Evolutionary conservation across 495 filamentous ascomycete species (phyloP), one percentile per base, ranked within the genome.

Genomic region (Tuber calosporum): DNA sequence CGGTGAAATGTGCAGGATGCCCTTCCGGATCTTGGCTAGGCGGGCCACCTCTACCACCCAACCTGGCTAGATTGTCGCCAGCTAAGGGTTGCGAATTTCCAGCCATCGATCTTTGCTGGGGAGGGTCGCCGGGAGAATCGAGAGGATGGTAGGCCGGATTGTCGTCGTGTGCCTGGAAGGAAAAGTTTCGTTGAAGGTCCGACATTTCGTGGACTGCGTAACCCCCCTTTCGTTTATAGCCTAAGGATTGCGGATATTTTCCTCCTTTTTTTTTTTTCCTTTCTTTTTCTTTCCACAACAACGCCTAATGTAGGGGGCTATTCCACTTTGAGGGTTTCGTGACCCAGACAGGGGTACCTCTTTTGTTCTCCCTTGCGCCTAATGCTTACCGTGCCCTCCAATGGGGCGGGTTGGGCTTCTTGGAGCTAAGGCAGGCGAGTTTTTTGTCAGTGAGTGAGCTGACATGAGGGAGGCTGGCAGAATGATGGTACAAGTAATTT

Each of bases 151-250:
- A 76, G 20, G 70, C 69, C 37, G 67, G 58, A 38, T 69, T 66
- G 71, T 74, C 69, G 72, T 80, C 78, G 71, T 71, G 53, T 40
- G 40, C 30, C 40, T 79, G 48, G 69, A 80, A 80, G 7, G 78
- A 80, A 75, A 80, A 80, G 67, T 62, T 37, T 40, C 78, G 78
- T 71, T 74, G 78, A 73, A 79, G n/a, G 22, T 34, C 20, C 66
- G 69, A 43, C 36, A 34, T 40, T n/a, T 45, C n/a, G 41, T 26
- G 22, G 42, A 71, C 62, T 41, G 75, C 53, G 67, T 15, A 67
- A 43, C 70, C 66, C 34, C 42, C 9, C 8, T 68, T 70, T 76
- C 68, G 39, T 40, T n/a, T 38, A 70, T 43, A 62, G 53, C 53
- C 53, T 15, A 19, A 34, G 26, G 53, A 62, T 62, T 17, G 53